Evolutionary conservation across 345 rosid species (phyloP).

Genomic region (Eutrema yunnanense): DNA sequence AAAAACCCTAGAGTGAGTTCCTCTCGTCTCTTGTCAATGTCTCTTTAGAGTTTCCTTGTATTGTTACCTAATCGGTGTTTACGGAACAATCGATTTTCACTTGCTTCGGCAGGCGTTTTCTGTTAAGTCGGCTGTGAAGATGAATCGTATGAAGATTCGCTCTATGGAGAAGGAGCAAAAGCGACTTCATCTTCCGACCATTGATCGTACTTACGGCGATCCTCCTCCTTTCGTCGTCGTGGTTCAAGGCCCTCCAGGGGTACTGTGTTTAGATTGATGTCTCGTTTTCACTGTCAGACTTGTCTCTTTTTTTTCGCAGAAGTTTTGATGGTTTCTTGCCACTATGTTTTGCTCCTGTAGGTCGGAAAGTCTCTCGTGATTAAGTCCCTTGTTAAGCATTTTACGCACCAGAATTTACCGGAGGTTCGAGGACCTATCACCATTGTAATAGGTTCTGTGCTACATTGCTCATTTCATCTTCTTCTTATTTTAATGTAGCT

Average conservation of each 20-base stretch:
- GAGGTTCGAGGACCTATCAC: constrained; percentile 92
- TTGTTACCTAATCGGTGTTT: background rate
- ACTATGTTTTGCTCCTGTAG: constrained; percentile 33
- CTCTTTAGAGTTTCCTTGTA: background rate
- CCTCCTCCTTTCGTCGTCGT: constrained; percentile 80
- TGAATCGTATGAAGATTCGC: constrained; percentile 57
- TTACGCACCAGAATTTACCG: constrained; percentile 67
- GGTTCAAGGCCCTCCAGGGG: constrained; percentile 93
- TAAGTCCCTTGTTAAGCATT: constrained; percentile 74
- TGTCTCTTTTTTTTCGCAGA: background rate
- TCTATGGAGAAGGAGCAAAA: constrained; percentile 86
- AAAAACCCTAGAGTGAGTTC: constrained; percentile 58
- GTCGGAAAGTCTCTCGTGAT: constrained; percentile 92
- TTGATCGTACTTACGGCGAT: constrained; percentile 79
- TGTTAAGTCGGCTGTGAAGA: constrained; percentile 54
- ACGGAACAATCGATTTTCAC: background rate
- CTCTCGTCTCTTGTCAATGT: background rate
- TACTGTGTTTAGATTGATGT: constrained; percentile 18
- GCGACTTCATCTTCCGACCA: constrained; percentile 64
- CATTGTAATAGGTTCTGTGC: constrained; percentile 62
- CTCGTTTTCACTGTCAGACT: background rate
- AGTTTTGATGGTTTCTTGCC: background rate
- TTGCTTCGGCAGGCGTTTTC: constrained; percentile 53
- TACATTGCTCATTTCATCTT: background rate
- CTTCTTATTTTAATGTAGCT: background rate